Evolutionary conservation across 441 rosid genomes (phyloP).

Genomic region (Rhodomyrtus psidioides): DNA sequence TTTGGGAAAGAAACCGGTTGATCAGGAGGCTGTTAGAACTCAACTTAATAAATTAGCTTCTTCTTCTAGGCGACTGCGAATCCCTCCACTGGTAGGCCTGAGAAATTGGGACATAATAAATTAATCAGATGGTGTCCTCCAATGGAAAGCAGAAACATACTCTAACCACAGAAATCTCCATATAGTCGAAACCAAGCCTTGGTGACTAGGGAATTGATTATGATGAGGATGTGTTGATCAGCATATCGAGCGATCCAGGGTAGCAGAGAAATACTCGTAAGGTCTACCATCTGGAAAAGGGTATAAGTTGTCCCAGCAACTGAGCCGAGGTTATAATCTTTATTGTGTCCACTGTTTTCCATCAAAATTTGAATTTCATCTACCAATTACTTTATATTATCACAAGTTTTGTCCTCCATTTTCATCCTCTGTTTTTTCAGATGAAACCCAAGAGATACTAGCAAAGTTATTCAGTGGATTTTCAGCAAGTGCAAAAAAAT

Average conservation of each 20-base stretch:
- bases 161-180: background rate
- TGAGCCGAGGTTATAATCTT: background rate
- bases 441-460: background rate
- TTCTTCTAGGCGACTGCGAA: slow-evolving; percentile 8
- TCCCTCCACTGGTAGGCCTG: slow-evolving; percentile 53
- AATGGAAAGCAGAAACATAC: background rate
- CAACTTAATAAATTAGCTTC: background rate
- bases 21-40: background rate
- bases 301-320: background rate
- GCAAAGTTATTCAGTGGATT: background rate
- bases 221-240: background rate
- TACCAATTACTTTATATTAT: background rate
- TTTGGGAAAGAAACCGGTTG: background rate
- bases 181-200: background rate
- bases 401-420: background rate
- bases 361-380: background rate
- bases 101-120: background rate
- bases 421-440: background rate
- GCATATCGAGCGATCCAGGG: background rate
- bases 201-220: background rate
- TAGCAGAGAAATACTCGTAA: background rate
- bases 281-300: background rate
- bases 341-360: background rate
- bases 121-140: background rate
- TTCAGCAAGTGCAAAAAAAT: background rate